A percentile compares a stretch with the other conserved stretches of the same genome.
These are phyloP conservation scores for Lactarius vividus DNA, from an alignment of 768 basidiomycete genomes.

Conservation along the genomic window DNA sequence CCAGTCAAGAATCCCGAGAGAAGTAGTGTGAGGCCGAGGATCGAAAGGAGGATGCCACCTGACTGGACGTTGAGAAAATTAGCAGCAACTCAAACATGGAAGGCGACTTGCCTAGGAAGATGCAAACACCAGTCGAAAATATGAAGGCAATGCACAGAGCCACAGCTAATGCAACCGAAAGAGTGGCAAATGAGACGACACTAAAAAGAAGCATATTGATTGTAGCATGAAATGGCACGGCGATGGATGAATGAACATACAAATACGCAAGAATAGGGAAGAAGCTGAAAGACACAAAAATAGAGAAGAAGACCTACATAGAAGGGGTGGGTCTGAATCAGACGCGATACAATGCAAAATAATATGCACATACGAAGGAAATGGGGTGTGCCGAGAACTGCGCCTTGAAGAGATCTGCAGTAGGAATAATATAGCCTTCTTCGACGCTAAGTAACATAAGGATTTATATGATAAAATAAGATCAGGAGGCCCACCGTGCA, in stretches of 20 bases:
- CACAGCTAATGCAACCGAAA: conserved; percentile 12
- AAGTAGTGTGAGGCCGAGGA: conserved; percentile 19
- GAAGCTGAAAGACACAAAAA: conserved; percentile 20
- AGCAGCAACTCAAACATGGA: neutral
- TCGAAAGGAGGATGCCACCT: conserved; percentile 20
- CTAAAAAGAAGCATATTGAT: neutral
- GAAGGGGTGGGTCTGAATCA: neutral
- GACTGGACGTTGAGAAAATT: neutral
- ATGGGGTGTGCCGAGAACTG: conserved; percentile 17
- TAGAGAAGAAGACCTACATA: conserved; percentile 14
- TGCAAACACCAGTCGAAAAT: conserved; percentile 18
- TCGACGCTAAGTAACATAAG: conserved; percentile 16
- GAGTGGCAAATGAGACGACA: conserved; percentile 10
- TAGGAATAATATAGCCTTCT: conserved; percentile 18
- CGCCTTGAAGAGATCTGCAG: neutral
- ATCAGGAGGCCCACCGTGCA: conserved; percentile 5
- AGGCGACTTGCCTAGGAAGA: conserved; percentile 14
- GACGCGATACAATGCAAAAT: neutral
- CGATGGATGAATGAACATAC: conserved; percentile 5
- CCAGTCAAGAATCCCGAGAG: conserved; percentile 22
- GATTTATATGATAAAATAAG: neutral
- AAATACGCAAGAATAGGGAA: conserved; percentile 26
- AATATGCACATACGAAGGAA: conserved; percentile 14
- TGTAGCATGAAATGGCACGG: neutral
- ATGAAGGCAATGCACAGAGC: conserved; percentile 21